A percentile compares a stretch with the other conserved stretches of the same genome.
phyloP scores from a whole-genome alignment of 2,329 filamentous ascomycete genomes.

The Epichloe coenophiala region DNA sequence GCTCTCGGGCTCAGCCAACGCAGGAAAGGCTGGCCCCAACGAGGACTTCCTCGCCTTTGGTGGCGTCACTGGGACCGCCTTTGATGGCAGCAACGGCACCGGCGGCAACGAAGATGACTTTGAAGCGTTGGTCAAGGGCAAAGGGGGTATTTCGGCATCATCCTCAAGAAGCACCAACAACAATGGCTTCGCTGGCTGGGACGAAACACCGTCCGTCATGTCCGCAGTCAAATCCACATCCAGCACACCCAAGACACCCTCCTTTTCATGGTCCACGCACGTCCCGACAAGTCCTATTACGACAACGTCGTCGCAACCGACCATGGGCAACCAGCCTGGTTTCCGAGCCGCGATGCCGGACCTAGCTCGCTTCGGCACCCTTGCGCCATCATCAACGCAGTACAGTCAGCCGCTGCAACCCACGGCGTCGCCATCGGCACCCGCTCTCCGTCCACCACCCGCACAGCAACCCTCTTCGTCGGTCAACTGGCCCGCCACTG shows the following conservation, averaged over 20 bases:
- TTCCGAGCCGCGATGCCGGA: constrained; percentile 49
- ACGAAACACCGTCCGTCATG: constrained; percentile 23
- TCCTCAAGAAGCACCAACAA: constrained; percentile 21
- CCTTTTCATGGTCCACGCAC: constrained; percentile 54
- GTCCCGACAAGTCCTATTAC: constrained; percentile 23
- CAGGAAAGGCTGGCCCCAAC: constrained; percentile 32
- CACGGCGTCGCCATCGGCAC: constrained; percentile 14
- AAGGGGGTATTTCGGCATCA: constrained; percentile 19
- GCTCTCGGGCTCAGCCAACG: constrained; percentile 48
- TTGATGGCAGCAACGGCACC: constrained; percentile 30
- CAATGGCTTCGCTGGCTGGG: constrained; percentile 36
- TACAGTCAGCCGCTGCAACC: constrained; percentile 48
- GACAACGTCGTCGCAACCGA: constrained; percentile 16
- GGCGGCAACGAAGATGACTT: constrained; percentile 60
- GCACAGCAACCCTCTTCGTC: constrained; percentile 17
- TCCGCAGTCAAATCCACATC: constrained; percentile 21
- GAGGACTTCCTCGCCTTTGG: constrained; percentile 62
- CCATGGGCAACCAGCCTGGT: constrained; percentile 14
- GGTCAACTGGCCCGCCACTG: constrained; percentile 37
- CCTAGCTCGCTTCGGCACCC: constrained; percentile 37
- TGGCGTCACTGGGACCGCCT: constrained; percentile 47
- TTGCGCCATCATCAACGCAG: constrained; percentile 47
- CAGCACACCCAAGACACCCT: constrained; percentile 28
- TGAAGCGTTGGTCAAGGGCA: constrained; percentile 75
- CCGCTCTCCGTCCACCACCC: constrained; percentile 15